These are phyloP conservation scores for Trypanosoma avium DNA, from an alignment of 208 protist species.

Conservation along the genomic window DNA sequence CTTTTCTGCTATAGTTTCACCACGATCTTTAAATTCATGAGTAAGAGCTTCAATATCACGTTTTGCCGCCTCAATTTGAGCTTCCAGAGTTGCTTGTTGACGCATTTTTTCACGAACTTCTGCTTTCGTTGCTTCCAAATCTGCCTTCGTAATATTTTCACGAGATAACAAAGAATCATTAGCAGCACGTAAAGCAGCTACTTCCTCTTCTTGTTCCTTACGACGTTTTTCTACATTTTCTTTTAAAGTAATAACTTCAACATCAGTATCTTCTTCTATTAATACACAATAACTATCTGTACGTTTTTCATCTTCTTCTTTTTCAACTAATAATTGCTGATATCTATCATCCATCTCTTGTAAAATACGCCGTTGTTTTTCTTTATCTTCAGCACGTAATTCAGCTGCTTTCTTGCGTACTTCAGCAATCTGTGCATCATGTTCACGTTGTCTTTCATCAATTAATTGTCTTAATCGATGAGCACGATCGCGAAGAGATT, in stretches of 20 bases:
- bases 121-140: constrained; percentile 89
- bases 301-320: constrained; percentile 72
- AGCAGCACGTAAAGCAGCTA: constrained; percentile 81
- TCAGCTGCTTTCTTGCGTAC: constrained; percentile 45
- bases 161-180: constrained; percentile 87
- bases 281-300: constrained; percentile 84
- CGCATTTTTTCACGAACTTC: constrained; percentile 86
- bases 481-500: constrained; percentile 77
- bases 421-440: constrained; percentile 44
- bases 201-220: constrained; percentile 86
- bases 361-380: constrained; percentile 44
- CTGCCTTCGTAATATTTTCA: constrained; percentile 92
- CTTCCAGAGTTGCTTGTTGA: constrained; percentile 80
- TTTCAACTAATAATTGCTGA: constrained; percentile 51
- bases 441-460: constrained; percentile 66
- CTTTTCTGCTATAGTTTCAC: constrained; percentile 96
- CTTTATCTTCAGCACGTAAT: constrained; percentile 43
- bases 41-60: constrained; percentile 93
- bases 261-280: constrained; percentile 95
- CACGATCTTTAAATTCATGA: constrained; percentile 93
- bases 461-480: constrained; percentile 74
- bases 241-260: constrained; percentile 93
- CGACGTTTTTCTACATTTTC: constrained; percentile 93
- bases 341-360: constrained; percentile 66
- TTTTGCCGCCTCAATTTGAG: constrained; percentile 92